Evolutionary conservation across 345 rosid genomes (phyloP).

Genomic region (Barbarea vulgaris): DNA sequence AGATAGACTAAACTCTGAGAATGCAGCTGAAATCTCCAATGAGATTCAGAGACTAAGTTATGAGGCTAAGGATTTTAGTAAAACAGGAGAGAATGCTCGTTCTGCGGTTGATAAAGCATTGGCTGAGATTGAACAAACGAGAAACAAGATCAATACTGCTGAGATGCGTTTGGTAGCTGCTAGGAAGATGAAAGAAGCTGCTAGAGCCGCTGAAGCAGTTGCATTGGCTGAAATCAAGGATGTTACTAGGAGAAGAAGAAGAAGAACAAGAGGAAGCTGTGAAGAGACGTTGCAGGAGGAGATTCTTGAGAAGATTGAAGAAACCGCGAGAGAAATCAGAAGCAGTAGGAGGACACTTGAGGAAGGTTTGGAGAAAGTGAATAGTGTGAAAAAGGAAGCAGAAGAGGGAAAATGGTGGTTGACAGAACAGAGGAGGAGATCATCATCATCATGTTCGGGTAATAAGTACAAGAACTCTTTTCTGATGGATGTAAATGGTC

Average conservation of each 20-base stretch:
- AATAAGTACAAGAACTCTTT: slow-evolving; percentile 62
- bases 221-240: slow-evolving; percentile 82
- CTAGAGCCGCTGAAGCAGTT: slow-evolving; percentile 85
- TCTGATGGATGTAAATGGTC: slow-evolving; percentile 36
- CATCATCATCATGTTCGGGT: slow-evolving; percentile 54
- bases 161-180: slow-evolving; percentile 81
- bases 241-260: slow-evolving; percentile 44
- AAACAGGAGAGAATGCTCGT: slow-evolving; percentile 60
- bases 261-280: slow-evolving; percentile 11
- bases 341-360: slow-evolving; percentile 70
- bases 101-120: slow-evolving; percentile 62
- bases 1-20: slow-evolving; percentile 54
- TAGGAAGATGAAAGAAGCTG: slow-evolving; percentile 88
- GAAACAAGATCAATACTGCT: slow-evolving; percentile 64
- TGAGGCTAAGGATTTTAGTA: slow-evolving; percentile 72
- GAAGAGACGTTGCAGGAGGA: slow-evolving; percentile 40
- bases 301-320: slow-evolving; percentile 65
- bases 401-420: slow-evolving; percentile 59
- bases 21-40: slow-evolving; percentile 59
- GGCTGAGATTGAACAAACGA: slow-evolving; percentile 68
- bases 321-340: slow-evolving; percentile 72
- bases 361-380: slow-evolving; percentile 68
- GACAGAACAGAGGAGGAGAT: slow-evolving; percentile 47
- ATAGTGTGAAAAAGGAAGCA: slow-evolving; percentile 63
- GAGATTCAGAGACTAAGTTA: slow-evolving; percentile 74